Percentiles rank a stretch among this genome's conserved stretches.
phyloP scores from a whole-genome alignment of 345 rosid species.

The Eucalyptus guilfoylei region DNA sequence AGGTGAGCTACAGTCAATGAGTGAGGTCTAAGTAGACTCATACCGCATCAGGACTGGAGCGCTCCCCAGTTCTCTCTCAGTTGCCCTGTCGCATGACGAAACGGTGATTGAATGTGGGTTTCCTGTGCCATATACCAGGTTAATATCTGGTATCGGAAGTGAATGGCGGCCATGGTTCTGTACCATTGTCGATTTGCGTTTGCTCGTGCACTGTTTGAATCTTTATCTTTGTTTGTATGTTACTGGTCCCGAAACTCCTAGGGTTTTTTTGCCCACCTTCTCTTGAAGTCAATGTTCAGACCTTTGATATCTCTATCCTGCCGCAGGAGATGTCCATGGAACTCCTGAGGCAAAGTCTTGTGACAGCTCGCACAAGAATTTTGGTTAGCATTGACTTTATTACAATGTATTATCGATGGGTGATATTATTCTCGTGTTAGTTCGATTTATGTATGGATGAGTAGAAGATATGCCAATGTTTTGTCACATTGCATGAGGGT shows the following conservation, averaged over 20 bases:
- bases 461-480: neutral
- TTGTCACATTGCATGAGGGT: neutral
- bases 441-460: neutral
- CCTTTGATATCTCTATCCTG: neutral
- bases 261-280: neutral
- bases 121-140: neutral
- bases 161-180: neutral
- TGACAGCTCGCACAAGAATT: fast-evolving
- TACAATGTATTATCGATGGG: neutral
- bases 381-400: neutral
- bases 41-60: neutral
- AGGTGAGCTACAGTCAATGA: neutral
- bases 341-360: neutral
- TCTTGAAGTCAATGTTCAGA: neutral
- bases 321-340: neutral
- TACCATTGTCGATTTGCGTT: neutral
- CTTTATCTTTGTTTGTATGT: neutral
- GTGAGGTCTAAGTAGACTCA: neutral
- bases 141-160: neutral
- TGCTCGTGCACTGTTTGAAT: neutral
- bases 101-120: neutral
- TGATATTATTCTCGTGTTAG: neutral
- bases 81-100: neutral
- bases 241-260: neutral
- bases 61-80: neutral